Conservation (phyloP, 2,329 filamentous ascomycete species). For the Colletotrichum eleusines region DNA sequence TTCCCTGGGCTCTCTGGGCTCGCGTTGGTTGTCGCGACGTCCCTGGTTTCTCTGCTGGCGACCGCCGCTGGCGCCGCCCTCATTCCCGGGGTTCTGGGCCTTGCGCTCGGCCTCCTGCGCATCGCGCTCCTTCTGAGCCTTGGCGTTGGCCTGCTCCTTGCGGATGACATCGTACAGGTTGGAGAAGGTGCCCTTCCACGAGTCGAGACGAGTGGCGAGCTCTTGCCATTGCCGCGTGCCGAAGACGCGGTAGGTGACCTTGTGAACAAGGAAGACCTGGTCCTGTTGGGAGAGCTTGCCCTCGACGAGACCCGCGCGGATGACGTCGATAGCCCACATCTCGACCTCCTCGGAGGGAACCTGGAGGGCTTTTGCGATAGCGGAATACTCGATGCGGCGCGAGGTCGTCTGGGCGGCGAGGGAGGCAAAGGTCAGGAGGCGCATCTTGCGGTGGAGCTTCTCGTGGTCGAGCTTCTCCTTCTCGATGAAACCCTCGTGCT, state of each 20-base stretch:
- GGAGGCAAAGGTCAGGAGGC: constrained; percentile 91
- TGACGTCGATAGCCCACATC: constrained; percentile 99
- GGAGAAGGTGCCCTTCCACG: constrained; percentile 87
- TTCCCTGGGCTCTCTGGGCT: constrained; percentile 46
- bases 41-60: constrained; percentile 46
- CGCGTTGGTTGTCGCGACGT: constrained; percentile 49
- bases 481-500: constrained; percentile 88
- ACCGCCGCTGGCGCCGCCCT: constrained; percentile 48
- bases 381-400: constrained; percentile 88
- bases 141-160: constrained; percentile 83
- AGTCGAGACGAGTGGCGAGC: constrained; percentile 88
- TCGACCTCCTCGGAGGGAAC: constrained; percentile 88
- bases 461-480: constrained; percentile 78
- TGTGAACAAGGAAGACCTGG: constrained; percentile 93
- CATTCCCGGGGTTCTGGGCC: constrained; percentile 59
- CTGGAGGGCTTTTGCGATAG: constrained; percentile 87
- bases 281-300: constrained; percentile 95
- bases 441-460: constrained; percentile 92
- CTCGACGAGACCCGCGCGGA: constrained; percentile 94
- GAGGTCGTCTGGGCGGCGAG: constrained; percentile 86
- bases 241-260: constrained; percentile 96
- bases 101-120: constrained; percentile 78
- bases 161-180: constrained; percentile 83
- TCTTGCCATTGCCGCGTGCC: constrained; percentile 98
- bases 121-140: constrained; percentile 82